Evolutionary conservation across 2,329 filamentous ascomycete species (phyloP).

Genomic region (Aspergillus novofumigatus): DNA sequence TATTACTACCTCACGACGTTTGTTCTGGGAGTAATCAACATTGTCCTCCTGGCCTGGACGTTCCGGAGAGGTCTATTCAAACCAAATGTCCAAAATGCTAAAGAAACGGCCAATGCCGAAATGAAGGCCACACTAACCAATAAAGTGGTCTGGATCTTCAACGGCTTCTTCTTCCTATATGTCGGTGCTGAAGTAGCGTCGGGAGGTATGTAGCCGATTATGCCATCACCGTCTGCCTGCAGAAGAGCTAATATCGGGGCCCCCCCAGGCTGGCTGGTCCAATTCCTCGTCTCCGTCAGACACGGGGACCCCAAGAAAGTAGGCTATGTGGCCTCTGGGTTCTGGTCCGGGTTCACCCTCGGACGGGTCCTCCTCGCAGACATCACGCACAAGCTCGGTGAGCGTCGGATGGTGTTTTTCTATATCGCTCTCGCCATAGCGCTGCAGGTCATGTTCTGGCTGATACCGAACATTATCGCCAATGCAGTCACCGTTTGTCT

Average conservation of each 20-base stretch:
- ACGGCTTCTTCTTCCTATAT: slow-evolving; percentile 23
- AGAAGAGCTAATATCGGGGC: background rate
- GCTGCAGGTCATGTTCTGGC: slow-evolving; percentile 21
- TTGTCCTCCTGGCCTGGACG: slow-evolving; percentile 12
- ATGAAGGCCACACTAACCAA: slow-evolving; percentile 15
- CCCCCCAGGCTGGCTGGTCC: slow-evolving; percentile 19
- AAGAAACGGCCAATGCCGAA: slow-evolving; percentile 16
- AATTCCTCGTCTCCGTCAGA: slow-evolving; percentile 20
- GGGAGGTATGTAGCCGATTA: slow-evolving; percentile 13
- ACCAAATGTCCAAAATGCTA: slow-evolving; percentile 17
- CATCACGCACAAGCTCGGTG: slow-evolving; percentile 20
- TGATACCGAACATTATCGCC: slow-evolving; percentile 17
- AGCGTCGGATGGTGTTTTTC: slow-evolving; percentile 19
- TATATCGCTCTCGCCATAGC: slow-evolving; percentile 16
- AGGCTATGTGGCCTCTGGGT: slow-evolving; percentile 21
- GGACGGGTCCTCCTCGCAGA: slow-evolving; percentile 20
- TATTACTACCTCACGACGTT: slow-evolving; percentile 19
- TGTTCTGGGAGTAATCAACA: slow-evolving; percentile 13
- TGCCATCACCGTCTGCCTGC: background rate
- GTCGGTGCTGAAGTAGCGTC: slow-evolving; percentile 20
- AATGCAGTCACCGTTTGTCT: slow-evolving; percentile 22
- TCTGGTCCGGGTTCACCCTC: slow-evolving; percentile 21
- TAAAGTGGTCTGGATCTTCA: slow-evolving; percentile 20
- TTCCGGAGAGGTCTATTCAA: slow-evolving; percentile 18
- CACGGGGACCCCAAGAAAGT: slow-evolving; percentile 20